A percentile compares a stretch with the other conserved stretches of the same genome.
Evolutionary conservation across 306 rosid species (phyloP).

Genomic region (Urtica urens): DNA sequence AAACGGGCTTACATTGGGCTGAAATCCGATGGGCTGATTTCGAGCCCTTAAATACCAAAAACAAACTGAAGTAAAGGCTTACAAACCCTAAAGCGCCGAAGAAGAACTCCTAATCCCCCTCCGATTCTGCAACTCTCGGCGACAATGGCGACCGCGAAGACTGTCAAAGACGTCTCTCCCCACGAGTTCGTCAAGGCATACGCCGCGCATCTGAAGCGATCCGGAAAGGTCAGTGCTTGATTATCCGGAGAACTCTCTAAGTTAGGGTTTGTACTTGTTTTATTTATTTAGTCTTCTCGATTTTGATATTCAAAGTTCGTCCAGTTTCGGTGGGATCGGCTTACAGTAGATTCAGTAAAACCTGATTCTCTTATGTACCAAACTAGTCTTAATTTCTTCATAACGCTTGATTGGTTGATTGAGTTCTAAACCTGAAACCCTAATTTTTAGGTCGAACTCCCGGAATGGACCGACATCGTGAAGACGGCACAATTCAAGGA

Average conservation of each 20-base stretch:
- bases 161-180: conserved; percentile 44
- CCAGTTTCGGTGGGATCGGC: too few relatives aligned
- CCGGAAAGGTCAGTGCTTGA: conserved; percentile 33
- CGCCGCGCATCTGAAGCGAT: conserved; percentile 43
- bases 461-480: conserved; percentile 46
- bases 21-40: too few relatives aligned
- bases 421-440: too few relatives aligned
- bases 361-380: too few relatives aligned
- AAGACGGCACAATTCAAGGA: conserved; percentile 49
- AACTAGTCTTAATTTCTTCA: too few relatives aligned
- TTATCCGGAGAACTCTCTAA: neutral
- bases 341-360: too few relatives aligned
- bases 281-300: neutral
- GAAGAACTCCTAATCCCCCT: conserved; percentile 7
- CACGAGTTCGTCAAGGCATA: conserved; percentile 48
- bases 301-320: too few relatives aligned
- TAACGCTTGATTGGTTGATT: too few relatives aligned
- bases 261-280: neutral
- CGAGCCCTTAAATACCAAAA: too few relatives aligned
- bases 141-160: conserved; percentile 38
- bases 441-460: conserved; percentile 51
- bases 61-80: too few relatives aligned
- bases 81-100: too few relatives aligned
- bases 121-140: neutral
- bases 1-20: too few relatives aligned